Evolutionary conservation across 108 stramenopile genomes (phyloP).

Genomic region (Nannochloropsis granulata): DNA sequence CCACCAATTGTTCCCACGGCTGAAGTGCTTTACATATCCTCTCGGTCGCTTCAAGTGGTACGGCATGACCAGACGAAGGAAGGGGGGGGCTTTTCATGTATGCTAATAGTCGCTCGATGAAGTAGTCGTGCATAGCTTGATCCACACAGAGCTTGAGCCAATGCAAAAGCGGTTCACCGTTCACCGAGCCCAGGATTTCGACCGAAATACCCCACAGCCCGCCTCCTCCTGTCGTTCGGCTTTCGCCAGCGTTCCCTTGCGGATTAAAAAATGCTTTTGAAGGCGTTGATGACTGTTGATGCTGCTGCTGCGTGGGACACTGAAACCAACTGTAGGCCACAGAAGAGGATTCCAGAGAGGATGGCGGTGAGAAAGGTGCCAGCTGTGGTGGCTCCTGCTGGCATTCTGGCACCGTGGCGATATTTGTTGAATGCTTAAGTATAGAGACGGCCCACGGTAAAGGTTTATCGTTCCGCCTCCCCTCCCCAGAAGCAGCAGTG

Average conservation of each 20-base stretch:
- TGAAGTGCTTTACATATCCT: too few species aligned
- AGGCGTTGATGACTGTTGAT: background rate
- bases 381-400: background rate
- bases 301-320: background rate
- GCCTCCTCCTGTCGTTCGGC: background rate
- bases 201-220: background rate
- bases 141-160: background rate
- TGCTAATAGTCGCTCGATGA: background rate
- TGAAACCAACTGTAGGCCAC: background rate
- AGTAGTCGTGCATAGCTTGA: background rate
- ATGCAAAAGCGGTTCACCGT: background rate
- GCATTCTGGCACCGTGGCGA: background rate
- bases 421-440: background rate
- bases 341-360: background rate
- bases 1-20: background rate
- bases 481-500: background rate
- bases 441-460: background rate
- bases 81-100: background rate
- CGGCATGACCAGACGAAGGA: too few species aligned
- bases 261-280: background rate
- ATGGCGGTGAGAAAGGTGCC: background rate
- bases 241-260: background rate
- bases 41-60: too few species aligned
- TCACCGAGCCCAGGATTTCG: background rate
- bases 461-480: background rate